Evolutionary conservation across 768 basidiomycete genomes (phyloP), one percentile per base, ranked within the genome.

Genomic region (Collybiopsis luxurians): DNA sequence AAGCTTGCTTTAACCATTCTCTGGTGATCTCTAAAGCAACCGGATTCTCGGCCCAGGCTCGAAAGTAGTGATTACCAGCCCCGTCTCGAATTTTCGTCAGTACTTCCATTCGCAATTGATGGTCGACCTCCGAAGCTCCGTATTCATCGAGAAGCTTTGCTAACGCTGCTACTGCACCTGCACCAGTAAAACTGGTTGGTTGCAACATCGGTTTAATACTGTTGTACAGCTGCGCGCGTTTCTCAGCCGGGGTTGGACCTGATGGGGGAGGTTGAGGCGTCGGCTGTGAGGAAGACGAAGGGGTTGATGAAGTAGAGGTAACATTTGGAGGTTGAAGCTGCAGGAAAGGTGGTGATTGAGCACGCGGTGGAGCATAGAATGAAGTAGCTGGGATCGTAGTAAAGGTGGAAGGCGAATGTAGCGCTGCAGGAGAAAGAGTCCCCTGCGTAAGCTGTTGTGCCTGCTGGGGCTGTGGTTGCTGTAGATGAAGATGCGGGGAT

Each of bases 61-160:
- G 84, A 68, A 89, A 92, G 66, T 93, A 94, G 64, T 90, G 89
- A 66, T 92, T 90, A 40, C 85, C 88, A 27, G 92, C 92, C 47
- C 86, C 83, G 69, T 94, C 90, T 60, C 91, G 80, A 61, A 93
- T 88, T 71, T 85, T 87, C 17, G 86, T 87, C 55, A 94, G 71
- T 53, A 93, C 86, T 67, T 93, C 89, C 54, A 88, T 66, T 4
- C 92, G 85, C 19, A 79, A 79, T n/a, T 72, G 58, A 5, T 81
- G 72, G 55, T 90, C 87, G 23, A 90, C 84, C 24, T 90, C 87
- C 47, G 76, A 66, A 17, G 79, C 70, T 30, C 89, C 86, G 66
- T 78, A 87, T 44, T 84, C 79, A 40, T 74, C 75, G 36, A 93
- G 80, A 38, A 74, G 75, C 28, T 74, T 73, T 23, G 85, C 82